These are phyloP conservation scores for Pythium biforme DNA, from an alignment of 352 stramenopile genomes.

Conservation along the genomic window DNA sequence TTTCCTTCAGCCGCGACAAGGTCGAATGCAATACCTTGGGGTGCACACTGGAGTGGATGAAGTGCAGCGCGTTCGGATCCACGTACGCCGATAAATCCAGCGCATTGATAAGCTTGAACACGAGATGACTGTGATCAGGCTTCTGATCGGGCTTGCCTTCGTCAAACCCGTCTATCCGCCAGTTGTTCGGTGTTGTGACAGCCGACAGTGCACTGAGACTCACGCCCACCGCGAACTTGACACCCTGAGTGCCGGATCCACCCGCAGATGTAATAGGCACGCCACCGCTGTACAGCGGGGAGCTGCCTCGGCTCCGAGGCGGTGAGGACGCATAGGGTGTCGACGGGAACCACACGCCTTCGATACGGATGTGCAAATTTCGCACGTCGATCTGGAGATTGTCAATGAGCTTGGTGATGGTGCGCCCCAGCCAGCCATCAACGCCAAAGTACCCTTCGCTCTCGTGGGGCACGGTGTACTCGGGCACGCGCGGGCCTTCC, in stretches of 20 bases:
- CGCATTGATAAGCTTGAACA: conserved; percentile 88
- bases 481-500: conserved; percentile 62
- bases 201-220: conserved; percentile 82
- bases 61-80: conserved; percentile 82
- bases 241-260: not conserved
- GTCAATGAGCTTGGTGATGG: conserved; percentile 89
- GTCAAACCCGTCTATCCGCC: conserved; percentile 73
- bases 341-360: conserved; percentile 66
- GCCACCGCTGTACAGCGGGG: conserved; percentile 15
- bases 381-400: conserved; percentile 88
- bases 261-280: not conserved
- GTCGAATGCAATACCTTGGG: conserved; percentile 75
- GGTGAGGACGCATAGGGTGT: conserved; percentile 25
- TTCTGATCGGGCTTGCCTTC: conserved; percentile 31
- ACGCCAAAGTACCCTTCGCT: conserved; percentile 88
- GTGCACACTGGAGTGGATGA: conserved; percentile 84
- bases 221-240: conserved; percentile 75
- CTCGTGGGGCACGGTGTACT: conserved; percentile 66
- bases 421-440: conserved; percentile 85
- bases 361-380: conserved; percentile 86
- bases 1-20: conserved; percentile 74
- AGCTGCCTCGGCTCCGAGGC: conserved; percentile 29
- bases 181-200: conserved; percentile 84
- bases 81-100: conserved; percentile 86
- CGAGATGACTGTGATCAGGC: conserved; percentile 52